These are phyloP conservation scores for Leccinum rimulosum DNA, from an alignment of 768 basidiomycete genomes.

Conservation along the genomic window DNA sequence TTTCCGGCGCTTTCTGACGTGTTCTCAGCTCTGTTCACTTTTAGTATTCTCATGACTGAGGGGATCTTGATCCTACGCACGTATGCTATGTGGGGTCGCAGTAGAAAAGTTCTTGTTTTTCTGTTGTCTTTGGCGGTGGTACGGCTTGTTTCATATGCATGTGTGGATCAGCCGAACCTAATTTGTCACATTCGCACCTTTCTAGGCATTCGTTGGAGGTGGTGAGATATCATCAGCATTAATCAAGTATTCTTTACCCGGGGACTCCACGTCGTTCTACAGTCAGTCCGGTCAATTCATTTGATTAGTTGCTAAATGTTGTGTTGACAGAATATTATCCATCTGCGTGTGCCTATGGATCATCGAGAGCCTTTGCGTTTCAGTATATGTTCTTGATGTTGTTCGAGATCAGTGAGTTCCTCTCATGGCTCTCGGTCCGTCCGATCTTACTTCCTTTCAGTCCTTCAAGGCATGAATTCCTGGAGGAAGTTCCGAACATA, in stretches of 20 bases:
- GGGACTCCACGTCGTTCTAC: constrained; percentile 17
- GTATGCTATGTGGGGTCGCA: constrained; percentile 27
- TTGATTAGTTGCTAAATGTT: not conserved
- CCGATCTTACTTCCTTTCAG: constrained; percentile 4
- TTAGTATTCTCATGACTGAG: constrained; percentile 14
- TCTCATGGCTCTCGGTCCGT: not conserved
- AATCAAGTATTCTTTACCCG: constrained; percentile 14
- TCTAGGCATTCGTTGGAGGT: constrained; percentile 17
- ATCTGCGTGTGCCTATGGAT: constrained; percentile 14
- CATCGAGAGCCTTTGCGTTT: constrained; percentile 15
- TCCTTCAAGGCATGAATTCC: constrained; percentile 26
- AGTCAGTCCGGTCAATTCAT: constrained; percentile 12
- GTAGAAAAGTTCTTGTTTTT: constrained; percentile 11
- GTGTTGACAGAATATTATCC: constrained; percentile 18
- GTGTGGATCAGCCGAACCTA: too few relatives aligned
- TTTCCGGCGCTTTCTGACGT: not conserved
- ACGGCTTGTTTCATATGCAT: not conserved
- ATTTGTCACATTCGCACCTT: not conserved
- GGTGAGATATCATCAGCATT: too few relatives aligned
- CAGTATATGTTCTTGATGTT: constrained; percentile 17
- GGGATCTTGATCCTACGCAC: constrained; percentile 17
- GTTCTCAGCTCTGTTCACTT: constrained; percentile 13
- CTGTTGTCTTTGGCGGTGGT: constrained; percentile 20
- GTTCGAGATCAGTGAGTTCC: constrained; percentile 24
- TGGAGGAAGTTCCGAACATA: constrained; percentile 26